Conservation (phyloP, 2,329 filamentous ascomycete genomes). For the Fusarium sp. region DNA sequence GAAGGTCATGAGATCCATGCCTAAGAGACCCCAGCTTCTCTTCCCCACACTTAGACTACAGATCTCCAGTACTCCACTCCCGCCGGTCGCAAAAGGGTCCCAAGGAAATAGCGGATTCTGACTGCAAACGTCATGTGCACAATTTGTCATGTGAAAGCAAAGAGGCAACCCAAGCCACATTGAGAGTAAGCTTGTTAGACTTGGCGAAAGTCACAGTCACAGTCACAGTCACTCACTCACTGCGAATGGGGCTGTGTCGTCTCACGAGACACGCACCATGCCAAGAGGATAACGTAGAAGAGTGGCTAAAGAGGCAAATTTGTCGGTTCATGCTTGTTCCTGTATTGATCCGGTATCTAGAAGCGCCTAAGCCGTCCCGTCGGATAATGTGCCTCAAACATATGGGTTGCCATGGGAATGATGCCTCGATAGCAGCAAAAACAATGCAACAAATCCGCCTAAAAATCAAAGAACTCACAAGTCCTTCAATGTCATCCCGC, state of each 20-base stretch:
- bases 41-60: constrained; percentile 35
- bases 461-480: constrained; percentile 25
- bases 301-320: constrained; percentile 29
- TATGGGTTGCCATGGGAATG: constrained; percentile 3
- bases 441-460: constrained; percentile 31
- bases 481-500: constrained; percentile 28
- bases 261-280: constrained; percentile 18
- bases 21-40: constrained; percentile 5
- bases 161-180: constrained; percentile 34
- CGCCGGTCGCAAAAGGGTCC: constrained; percentile 19
- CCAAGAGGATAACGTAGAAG: constrained; percentile 19
- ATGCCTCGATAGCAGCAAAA: constrained; percentile 20
- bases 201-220: constrained; percentile 10
- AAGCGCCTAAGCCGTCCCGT: constrained; percentile 32
- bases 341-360: constrained; percentile 36
- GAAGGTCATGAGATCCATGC: constrained; percentile 28
- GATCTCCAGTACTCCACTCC: constrained; percentile 28
- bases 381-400: constrained; percentile 21
- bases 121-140: constrained; percentile 39
- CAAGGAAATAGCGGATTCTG: background rate
- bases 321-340: constrained; percentile 33
- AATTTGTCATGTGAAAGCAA: constrained; percentile 41
- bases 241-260: constrained; percentile 14
- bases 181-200: constrained; percentile 5
- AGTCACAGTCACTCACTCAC: background rate